Conservation (phyloP, 495 filamentous ascomycete genomes). For the Penicillium salamii region DNA sequence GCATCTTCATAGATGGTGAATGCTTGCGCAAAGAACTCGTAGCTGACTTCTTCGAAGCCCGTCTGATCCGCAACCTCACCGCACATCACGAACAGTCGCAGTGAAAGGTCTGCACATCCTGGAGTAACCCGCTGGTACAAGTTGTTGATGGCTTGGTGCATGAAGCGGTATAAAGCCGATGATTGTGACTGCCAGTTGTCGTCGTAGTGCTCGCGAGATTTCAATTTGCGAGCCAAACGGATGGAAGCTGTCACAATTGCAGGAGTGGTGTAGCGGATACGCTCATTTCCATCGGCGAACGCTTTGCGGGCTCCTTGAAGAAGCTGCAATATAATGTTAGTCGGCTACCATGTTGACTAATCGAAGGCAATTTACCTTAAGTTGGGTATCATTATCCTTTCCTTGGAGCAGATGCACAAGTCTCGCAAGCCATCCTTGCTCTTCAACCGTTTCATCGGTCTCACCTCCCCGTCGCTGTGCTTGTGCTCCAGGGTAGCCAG, state of each 20-base stretch:
- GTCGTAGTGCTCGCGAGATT: slow-evolving; percentile 87
- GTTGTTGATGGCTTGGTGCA: slow-evolving; percentile 81
- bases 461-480: slow-evolving; percentile 62
- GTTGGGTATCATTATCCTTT: slow-evolving; percentile 86
- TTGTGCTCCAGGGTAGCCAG: slow-evolving; percentile 77
- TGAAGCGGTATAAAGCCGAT: slow-evolving; percentile 88
- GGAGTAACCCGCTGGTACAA: slow-evolving; percentile 83
- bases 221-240: slow-evolving; percentile 85
- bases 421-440: slow-evolving; percentile 93
- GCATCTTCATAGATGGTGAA: slow-evolving; percentile 98
- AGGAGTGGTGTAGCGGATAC: slow-evolving; percentile 91
- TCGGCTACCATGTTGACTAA: neutral
- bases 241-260: slow-evolving; percentile 87
- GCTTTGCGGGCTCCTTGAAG: slow-evolving; percentile 86
- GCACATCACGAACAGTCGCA: slow-evolving; percentile 86
- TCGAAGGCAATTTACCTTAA: slow-evolving; percentile 54
- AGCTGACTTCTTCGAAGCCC: slow-evolving; percentile 90
- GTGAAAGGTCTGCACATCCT: slow-evolving; percentile 77
- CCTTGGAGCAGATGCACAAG: slow-evolving; percentile 84
- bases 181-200: slow-evolving; percentile 93
- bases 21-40: slow-evolving; percentile 97
- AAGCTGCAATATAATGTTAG: slow-evolving; percentile 50
- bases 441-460: slow-evolving; percentile 95
- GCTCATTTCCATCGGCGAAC: slow-evolving; percentile 88
- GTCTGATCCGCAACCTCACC: slow-evolving; percentile 92